Evolutionary conservation across 2,329 filamentous ascomycete species (phyloP).

Genomic region (Beauveria scarabaeidicola): DNA sequence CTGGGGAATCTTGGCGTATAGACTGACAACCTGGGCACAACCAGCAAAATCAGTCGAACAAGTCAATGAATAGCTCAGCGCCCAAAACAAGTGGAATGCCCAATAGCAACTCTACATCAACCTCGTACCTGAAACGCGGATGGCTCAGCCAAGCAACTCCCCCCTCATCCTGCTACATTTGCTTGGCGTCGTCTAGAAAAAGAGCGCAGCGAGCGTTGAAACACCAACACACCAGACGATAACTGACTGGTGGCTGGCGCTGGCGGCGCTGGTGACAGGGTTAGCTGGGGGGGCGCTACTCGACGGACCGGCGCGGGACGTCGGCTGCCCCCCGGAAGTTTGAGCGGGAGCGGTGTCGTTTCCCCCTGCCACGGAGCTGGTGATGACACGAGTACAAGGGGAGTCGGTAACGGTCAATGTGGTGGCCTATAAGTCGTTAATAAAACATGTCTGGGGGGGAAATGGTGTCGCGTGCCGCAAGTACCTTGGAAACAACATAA

Average conservation of each 20-base stretch:
- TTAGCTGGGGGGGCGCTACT: neutral
- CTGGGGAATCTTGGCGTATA: no score
- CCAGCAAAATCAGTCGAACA: neutral
- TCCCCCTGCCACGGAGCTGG: conserved; percentile 15
- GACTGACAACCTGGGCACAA: neutral
- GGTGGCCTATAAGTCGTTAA: conserved; percentile 33
- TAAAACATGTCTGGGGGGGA: neutral
- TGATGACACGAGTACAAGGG: conserved; percentile 48
- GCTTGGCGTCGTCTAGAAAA: neutral
- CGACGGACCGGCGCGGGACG: neutral
- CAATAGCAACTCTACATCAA: neutral
- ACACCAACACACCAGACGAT: neutral
- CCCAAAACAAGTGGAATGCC: neutral
- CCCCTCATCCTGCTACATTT: neutral
- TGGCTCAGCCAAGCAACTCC: neutral
- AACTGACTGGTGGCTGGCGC: neutral
- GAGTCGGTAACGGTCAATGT: conserved; percentile 56
- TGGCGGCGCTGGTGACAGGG: neutral
- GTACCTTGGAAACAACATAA: conserved; percentile 47
- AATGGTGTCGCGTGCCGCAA: no score
- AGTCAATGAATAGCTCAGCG: neutral
- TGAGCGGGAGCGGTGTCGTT: neutral
- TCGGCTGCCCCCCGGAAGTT: neutral
- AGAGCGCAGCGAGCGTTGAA: neutral
- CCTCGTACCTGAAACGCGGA: neutral